A percentile compares a stretch with the other conserved stretches of the same genome.
phyloP scores from a whole-genome alignment of 306 rosid species.

The peach (Prunus persica) region Prunus_persica_NCBIv2 NC_034010.1:19224001-19224500 shows the following conservation, averaged over 20 bases:
- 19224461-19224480: not conserved
- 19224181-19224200: not conserved
- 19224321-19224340: not conserved
- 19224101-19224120: too few relatives aligned
- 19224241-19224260: conserved; percentile 16
- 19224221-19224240: conserved; percentile 1
- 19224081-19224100: too few relatives aligned
- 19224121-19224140: too few relatives aligned
- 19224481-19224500: conserved; percentile 34
- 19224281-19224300: not conserved
- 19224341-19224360: not conserved
- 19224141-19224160: too few relatives aligned
- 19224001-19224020: too few relatives aligned
- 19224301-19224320: not conserved
- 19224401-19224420: too few relatives aligned
- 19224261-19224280: not conserved
- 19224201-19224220: not conserved
- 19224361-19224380: not conserved
- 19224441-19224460: not conserved
- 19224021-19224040: too few relatives aligned
- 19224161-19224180: too few relatives aligned
- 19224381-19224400: conserved; percentile 5
- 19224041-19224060: too few relatives aligned
- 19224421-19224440: not conserved
- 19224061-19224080: too few relatives aligned